Conservation (phyloP, 2,329 filamentous ascomycete genomes). For the Microdochium nivale region DNA sequence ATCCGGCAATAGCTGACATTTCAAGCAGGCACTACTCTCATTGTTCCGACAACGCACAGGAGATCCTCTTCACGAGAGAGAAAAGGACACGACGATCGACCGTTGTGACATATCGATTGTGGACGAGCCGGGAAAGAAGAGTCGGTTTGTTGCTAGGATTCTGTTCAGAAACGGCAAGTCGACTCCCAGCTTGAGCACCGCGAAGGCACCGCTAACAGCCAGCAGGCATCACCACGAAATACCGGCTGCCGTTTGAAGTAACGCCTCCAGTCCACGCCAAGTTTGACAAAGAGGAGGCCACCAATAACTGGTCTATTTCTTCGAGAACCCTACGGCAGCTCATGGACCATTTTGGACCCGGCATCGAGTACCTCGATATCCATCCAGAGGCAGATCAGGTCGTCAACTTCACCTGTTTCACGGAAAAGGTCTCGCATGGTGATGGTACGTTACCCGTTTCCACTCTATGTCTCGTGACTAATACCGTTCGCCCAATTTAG, state of each 20-base stretch:
- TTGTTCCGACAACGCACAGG: constrained; percentile 62
- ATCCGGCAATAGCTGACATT: constrained; percentile 1
- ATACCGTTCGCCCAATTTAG: constrained; percentile 28
- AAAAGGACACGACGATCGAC: constrained; percentile 63
- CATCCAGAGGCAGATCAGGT: constrained; percentile 64
- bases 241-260: constrained; percentile 67
- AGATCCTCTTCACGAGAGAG: constrained; percentile 47
- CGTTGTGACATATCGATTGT: constrained; percentile 67
- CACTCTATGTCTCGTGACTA: not conserved
- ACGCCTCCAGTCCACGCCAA: constrained; percentile 68
- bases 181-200: not conserved
- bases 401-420: constrained; percentile 73
- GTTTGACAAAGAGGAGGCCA: constrained; percentile 58
- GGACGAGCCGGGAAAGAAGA: constrained; percentile 61
- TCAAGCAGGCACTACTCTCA: constrained; percentile 54
- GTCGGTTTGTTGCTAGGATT: constrained; percentile 66
- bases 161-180: constrained; percentile 59
- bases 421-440: constrained; percentile 66
- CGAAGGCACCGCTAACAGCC: constrained; percentile 9
- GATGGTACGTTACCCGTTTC: constrained; percentile 35
- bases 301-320: constrained; percentile 65
- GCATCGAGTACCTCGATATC: constrained; percentile 73
- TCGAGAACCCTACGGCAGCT: constrained; percentile 64
- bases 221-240: constrained; percentile 64
- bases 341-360: constrained; percentile 72